phyloP scores from a whole-genome alignment of 2,329 filamentous ascomycete genomes.

The Fusarium sp. region DNA sequence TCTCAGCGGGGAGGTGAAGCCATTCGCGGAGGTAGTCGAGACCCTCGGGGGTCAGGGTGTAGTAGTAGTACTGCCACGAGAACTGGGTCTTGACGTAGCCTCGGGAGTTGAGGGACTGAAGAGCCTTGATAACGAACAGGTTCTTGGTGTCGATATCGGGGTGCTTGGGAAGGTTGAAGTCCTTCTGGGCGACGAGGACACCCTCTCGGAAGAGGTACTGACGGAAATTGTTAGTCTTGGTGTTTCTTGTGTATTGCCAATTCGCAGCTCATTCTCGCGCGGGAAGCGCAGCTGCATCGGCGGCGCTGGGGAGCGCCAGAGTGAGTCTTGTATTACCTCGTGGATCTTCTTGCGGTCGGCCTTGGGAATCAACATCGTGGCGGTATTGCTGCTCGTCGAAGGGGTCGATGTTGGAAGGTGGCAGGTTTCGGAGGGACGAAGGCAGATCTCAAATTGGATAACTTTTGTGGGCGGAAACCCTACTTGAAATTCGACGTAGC shows the following conservation, averaged over 20 bases:
- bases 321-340: slow-evolving; percentile 64
- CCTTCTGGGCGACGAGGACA: slow-evolving; percentile 98
- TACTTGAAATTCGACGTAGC: slow-evolving; percentile 52
- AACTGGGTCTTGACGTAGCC: slow-evolving; percentile 99
- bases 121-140: slow-evolving; percentile 99
- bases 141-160: slow-evolving; percentile 99
- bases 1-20: slow-evolving; percentile 99
- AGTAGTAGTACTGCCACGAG: slow-evolving; percentile 99
- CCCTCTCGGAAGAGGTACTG: slow-evolving; percentile 96
- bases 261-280: slow-evolving; percentile 24
- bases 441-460: slow-evolving; percentile 58
- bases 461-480: slow-evolving; percentile 61
- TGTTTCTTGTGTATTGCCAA: slow-evolving; percentile 33
- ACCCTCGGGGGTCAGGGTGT: slow-evolving; percentile 99
- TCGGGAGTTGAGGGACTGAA: slow-evolving; percentile 97
- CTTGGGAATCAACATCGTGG: slow-evolving; percentile 98
- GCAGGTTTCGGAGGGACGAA: slow-evolving; percentile 52
- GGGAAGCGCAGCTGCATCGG: background rate
- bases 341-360: slow-evolving; percentile 99
- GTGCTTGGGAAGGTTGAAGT: slow-evolving; percentile 99
- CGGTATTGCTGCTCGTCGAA: slow-evolving; percentile 59
- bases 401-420: slow-evolving; percentile 64
- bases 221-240: slow-evolving; percentile 42
- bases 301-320: slow-evolving; percentile 18
- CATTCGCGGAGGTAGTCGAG: slow-evolving; percentile 99